phyloP scores from a whole-genome alignment of 129 eudicot genomes.

The Helichrysum umbraculigerum region DNA sequence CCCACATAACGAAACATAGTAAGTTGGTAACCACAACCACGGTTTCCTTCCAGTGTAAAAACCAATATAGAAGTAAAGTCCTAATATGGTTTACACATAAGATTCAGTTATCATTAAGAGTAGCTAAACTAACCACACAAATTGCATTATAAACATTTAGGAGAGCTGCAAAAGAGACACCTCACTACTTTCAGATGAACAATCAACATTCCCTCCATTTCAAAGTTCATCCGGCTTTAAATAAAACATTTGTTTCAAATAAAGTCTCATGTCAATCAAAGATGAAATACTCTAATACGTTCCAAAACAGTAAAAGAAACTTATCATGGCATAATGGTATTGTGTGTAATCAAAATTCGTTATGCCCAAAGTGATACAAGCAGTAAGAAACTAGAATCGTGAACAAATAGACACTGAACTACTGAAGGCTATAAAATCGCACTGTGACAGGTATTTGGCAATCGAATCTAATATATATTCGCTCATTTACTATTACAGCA shows the following conservation, averaged over 20 bases:
- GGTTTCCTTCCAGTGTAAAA: not conserved
- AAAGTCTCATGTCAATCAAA: not conserved
- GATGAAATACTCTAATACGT: not conserved
- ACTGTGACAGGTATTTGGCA: not conserved
- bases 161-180: not conserved
- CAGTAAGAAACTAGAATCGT: not conserved
- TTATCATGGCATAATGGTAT: not conserved
- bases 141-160: not conserved
- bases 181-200: conserved; percentile 2
- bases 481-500: not conserved
- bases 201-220: not conserved
- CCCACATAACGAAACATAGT: not conserved
- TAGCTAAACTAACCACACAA: conserved; percentile 1
- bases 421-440: too few relatives aligned
- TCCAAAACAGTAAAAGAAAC: conserved; percentile 3
- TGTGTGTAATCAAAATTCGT: not conserved
- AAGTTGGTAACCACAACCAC: not conserved
- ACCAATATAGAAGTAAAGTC: not conserved
- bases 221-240: not conserved
- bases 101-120: not conserved
- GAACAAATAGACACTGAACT: not conserved
- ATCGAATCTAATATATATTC: not conserved
- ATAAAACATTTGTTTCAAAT: not conserved
- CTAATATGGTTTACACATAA: not conserved
- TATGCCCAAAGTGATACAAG: not conserved